Base-by-base conservation (phyloP, 108 stramenopile genomes). In the Pseudonitzschia delicatissima region DNA sequence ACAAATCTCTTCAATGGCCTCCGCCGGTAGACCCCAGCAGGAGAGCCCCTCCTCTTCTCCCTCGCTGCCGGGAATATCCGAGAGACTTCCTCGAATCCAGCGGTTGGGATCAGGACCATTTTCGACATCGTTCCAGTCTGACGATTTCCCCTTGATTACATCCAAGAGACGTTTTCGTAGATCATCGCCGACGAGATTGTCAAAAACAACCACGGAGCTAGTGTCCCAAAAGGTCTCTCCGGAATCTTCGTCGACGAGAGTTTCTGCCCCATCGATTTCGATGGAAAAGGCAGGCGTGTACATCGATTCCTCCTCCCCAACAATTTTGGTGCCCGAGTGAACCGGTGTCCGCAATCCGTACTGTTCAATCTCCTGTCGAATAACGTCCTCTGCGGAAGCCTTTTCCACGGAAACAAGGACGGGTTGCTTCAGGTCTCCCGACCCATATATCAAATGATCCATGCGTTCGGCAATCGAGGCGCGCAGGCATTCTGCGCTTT, bases 1-100 rank as follows among this genome's bases (percentile, higher is more conserved):
- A 40, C 86, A 87, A n/a, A 87, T 66, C 23, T 87, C 83, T 13
- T 69, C 59, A 21, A 82, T 71, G 13, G 76, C 82, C n/a, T 87
- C 86, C n/a, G 72, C 68, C 11, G 67, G 64, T 42, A 87, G 37
- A 21, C 86, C 86, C 82, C 81, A 87, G 50, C 77, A 83, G 9
- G 45, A 31, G 9, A 17, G 36, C 0, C 32, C 31, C 31, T 61
- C 64, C 4, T 71, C 58, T 4, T 40, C 57, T 13, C 57, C 48
- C 32, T 68, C 60, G 32, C 23, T 36, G n/a, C 7, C 37, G 7
- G 35, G 39, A 13, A 78, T 60, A 67, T 87, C 86, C 9, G 64
- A 23, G 8, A 87, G 60, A 3, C 86, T 81, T 35, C 86, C 86
- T 53, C 80, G 71, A 18, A 69, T 64, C 82, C 82, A 87, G 13